Evolutionary conservation across 1,284 basidiomycete genomes (phyloP), one percentile per base, ranked within the genome.

Genomic region (Coniferiporia weirii): DNA sequence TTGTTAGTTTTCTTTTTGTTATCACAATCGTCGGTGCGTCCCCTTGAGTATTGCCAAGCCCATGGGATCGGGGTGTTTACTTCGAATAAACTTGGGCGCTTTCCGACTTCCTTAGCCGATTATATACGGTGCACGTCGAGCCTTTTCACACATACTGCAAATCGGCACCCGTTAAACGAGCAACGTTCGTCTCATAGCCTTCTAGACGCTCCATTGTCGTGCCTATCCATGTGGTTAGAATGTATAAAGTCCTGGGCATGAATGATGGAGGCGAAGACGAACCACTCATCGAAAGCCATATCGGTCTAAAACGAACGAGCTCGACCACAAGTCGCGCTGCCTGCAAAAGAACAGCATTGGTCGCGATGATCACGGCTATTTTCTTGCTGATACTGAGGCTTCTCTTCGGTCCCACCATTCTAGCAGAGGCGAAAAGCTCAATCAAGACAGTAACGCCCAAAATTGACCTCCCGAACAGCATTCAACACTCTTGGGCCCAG

Each of bases 401-500:
- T 15, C 20, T 38, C 15, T 47, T 54, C 35, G 8, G 44, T n/a
- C 34, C 54, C 47, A 22, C 45, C 13, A 46, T 20, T 13, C 32
- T 51, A 1, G 36, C 46, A 10, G 46, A 49, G 20, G 17, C 40
- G 20, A 27, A 45, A n/a, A n/a, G 19, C 46, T 22, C 40, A 32
- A 17, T 59, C 12, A 38, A 59, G 47, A 50, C 61, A n/a, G 54
- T 59, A 12, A 62, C 60, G 2, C 64, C 65, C 2, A 19, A 44
- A 1, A 58, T 67, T 12, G 49, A 60, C 5, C 60, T 70, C 10
- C 61, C 66, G 15, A 44, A 56, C 19, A 54, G 54, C 27, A 52
- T 66, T 4, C 62, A 75, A 50, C 69, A 63, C 19, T 68, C 73
- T 5, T 86, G 84, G 85, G 81, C 76, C 6, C 73, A 79, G 54